phyloP scores from a whole-genome alignment of 805 yeast species.

The Metschnikowia kunwiensis region DNA sequence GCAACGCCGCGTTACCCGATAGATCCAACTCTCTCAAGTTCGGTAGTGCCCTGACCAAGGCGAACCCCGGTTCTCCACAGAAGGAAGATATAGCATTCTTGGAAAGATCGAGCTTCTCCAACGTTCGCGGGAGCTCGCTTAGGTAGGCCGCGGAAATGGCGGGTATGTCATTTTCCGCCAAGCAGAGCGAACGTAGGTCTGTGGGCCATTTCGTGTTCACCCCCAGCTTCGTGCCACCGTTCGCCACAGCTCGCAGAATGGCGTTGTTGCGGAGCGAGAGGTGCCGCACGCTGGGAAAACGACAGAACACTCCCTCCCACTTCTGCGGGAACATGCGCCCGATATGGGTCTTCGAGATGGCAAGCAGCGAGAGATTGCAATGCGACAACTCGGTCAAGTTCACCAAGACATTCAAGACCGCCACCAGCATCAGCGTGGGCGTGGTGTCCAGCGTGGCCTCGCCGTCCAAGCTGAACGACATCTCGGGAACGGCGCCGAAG shows the following conservation, averaged over 20 bases:
- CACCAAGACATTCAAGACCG: conserved; percentile 28
- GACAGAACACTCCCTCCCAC: conserved; percentile 31
- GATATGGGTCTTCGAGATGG: conserved; percentile 33
- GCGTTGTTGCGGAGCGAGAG: conserved; percentile 28
- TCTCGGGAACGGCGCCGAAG: conserved; percentile 16
- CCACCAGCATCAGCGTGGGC: conserved; percentile 32
- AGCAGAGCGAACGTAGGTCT: conserved; percentile 19
- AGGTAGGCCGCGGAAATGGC: conserved; percentile 21
- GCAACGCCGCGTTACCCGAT: conserved; percentile 9
- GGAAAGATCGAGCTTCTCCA: conserved; percentile 25
- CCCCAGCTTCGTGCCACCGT: conserved; percentile 13
- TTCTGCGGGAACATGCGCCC: conserved; percentile 29
- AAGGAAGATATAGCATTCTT: conserved; percentile 18
- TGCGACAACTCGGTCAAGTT: conserved; percentile 19
- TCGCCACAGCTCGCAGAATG: conserved; percentile 7
- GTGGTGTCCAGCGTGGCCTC: conserved; percentile 24
- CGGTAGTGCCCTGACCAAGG: conserved; percentile 13
- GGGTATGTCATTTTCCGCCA: conserved; percentile 27
- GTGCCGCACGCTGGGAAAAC: conserved; percentile 20
- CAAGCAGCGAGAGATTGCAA: conserved; percentile 20
- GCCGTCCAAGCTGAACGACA: conserved; percentile 28
- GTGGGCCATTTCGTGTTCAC: conserved; percentile 27
- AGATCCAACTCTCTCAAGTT: conserved; percentile 12
- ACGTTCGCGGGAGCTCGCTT: conserved; percentile 25
- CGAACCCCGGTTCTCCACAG: conserved; percentile 7